Evolutionary conservation across 305 asterid species (phyloP), one percentile per base, ranked within the genome.

Genomic region (Striga hermonthica): DNA sequence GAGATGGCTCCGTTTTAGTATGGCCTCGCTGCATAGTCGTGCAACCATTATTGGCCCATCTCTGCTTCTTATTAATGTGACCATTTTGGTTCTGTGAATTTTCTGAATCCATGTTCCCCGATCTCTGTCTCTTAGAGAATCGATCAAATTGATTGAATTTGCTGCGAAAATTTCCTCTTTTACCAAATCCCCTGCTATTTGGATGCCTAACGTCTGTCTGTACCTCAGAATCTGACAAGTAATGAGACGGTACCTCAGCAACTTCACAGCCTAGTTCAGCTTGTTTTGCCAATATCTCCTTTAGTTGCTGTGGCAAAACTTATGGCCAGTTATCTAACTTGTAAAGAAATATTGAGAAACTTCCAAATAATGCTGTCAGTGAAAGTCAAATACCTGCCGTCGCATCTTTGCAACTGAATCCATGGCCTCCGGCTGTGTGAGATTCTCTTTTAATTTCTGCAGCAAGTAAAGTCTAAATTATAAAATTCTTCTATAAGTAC

Each of bases 181-280:
- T 83, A 53, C 64, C 75, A 12, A 72, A 70, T 28, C 43, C 54
- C 75, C 76, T 81, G 49, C 55, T 72, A 9, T 75, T 75, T 60
- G 36, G 76, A 43, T 64, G 81, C 67, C 68, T 71, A 40, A 75
- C 75, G 73, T 68, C 74, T 36, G 60, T 77, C 68, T 64, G 85
- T 62, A 69, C 79, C 76, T 87, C 96, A 6, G 90, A 65, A 72
- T 86, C 97, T 16, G 83, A 82, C 57, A 93, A 75, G 80, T 93
- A 93, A 60, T 63, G 69, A 31, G 96, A 62, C 53, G 98, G 98
- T 77, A 92, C 80, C 80, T 92, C 98, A 47, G 98, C 97, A 70
- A 87, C 97, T 82, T 86, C 97, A 74, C 85, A 82, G 3, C 98
- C 98, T 71, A 93, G 78, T 75, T 93, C 97, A 70, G 94, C 97